phyloP scores from a whole-genome alignment of 2,329 filamentous ascomycete genomes.

The Dactylonectria macrodidyma region DNA sequence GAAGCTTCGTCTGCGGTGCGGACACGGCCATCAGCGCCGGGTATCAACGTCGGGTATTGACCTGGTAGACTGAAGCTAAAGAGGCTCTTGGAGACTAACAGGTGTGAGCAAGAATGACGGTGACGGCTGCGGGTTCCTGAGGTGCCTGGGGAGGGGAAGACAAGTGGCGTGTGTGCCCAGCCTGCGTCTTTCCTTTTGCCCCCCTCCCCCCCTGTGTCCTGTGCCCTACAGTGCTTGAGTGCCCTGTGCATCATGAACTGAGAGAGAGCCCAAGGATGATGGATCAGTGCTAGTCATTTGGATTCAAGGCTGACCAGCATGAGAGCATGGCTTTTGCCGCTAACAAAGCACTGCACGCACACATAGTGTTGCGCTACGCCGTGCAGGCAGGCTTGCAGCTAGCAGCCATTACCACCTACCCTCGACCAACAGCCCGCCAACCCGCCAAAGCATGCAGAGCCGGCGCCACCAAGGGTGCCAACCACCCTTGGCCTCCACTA shows the following conservation, averaged over 20 bases:
- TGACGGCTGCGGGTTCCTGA: constrained; percentile 25
- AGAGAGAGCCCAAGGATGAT: background rate
- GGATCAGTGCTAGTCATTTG: background rate
- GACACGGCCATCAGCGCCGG: background rate
- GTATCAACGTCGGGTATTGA: background rate
- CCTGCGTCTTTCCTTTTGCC: background rate
- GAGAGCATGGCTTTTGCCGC: background rate
- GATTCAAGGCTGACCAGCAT: background rate
- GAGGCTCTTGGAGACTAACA: background rate
- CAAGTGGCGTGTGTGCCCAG: background rate
- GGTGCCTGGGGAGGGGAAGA: constrained; percentile 6
- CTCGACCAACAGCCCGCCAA: background rate
- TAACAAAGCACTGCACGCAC: background rate
- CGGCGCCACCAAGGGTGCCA: constrained; percentile 11
- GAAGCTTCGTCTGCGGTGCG: background rate
- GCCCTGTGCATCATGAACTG: background rate
- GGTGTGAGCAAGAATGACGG: constrained; percentile 5
- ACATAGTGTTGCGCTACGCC: constrained; percentile 1
- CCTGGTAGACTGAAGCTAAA: background rate
- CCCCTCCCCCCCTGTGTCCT: no score
- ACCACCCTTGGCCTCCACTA: constrained; percentile 4
- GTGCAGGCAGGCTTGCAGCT: background rate
- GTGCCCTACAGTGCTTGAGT: no score
- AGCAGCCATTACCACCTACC: background rate
- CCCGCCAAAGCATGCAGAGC: background rate